Percentiles rank a stretch among this genome's conserved stretches.
phyloP scores from a whole-genome alignment of 1,284 basidiomycete species.

The Trichosporon ovoides region DNA sequence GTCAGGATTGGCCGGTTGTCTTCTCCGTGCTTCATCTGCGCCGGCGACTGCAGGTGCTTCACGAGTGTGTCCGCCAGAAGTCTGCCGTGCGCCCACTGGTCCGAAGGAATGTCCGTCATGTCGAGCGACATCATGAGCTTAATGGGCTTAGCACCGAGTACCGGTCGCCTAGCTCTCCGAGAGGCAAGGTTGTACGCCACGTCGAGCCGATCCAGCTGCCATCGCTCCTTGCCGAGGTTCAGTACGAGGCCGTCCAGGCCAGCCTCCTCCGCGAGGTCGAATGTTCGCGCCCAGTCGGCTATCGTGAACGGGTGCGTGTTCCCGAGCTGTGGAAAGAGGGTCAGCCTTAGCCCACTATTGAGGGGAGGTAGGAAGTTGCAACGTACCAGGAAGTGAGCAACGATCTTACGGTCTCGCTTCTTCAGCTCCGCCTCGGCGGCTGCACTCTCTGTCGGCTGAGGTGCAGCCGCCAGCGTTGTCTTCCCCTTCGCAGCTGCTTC shows the following conservation, averaged over 20 bases:
- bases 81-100: slow-evolving; percentile 20
- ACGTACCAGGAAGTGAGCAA: slow-evolving; percentile 49
- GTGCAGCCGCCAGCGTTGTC: not conserved
- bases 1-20: slow-evolving; percentile 30
- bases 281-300: slow-evolving; percentile 39
- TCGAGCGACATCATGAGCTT: slow-evolving; percentile 45
- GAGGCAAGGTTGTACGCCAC: slow-evolving; percentile 31
- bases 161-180: not conserved
- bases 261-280: slow-evolving; percentile 38
- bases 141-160: slow-evolving; percentile 9
- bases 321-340: slow-evolving; percentile 43
- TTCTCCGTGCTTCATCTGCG: slow-evolving; percentile 22
- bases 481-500: not conserved
- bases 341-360: not conserved
- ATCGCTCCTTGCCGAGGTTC: slow-evolving; percentile 47
- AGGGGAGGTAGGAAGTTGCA: too few species aligned
- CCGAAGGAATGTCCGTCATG: slow-evolving; percentile 41
- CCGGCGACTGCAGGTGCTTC: slow-evolving; percentile 14
- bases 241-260: slow-evolving; percentile 46
- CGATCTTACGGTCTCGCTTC: slow-evolving; percentile 22
- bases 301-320: slow-evolving; percentile 47
- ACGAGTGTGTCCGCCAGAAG: slow-evolving; percentile 24
- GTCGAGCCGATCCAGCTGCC: slow-evolving; percentile 45
- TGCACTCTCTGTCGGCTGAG: not conserved
- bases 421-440: not conserved